Conservation (phyloP, 2,329 filamentous ascomycete species). For the Pseudogymnoascus sp. region DNA sequence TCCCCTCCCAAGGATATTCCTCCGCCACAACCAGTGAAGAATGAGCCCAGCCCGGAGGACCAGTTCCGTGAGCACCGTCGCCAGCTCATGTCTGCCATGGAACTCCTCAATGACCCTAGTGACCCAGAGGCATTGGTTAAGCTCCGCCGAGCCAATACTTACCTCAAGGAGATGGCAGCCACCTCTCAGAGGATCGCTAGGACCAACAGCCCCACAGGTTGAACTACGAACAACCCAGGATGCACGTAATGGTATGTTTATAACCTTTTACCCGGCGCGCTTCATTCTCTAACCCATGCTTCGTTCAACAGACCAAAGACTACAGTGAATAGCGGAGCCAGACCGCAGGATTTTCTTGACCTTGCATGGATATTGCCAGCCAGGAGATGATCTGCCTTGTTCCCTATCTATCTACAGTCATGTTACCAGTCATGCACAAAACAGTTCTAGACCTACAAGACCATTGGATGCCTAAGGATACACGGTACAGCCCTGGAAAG, state of each 20-base stretch:
- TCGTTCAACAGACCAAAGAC: slow-evolving; percentile 3
- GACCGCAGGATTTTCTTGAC: slow-evolving; percentile 9
- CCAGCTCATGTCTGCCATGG: not conserved
- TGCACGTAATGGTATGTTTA: slow-evolving; percentile 5
- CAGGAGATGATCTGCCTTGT: slow-evolving; percentile 4
- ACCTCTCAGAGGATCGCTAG: not conserved
- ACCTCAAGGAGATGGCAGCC: slow-evolving; percentile 7
- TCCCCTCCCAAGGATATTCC: slow-evolving; percentile 1
- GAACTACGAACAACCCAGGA: not conserved
- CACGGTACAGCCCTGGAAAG: slow-evolving; percentile 3
- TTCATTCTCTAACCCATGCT: slow-evolving; percentile 7
- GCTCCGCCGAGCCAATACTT: not conserved
- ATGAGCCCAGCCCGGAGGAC: slow-evolving; percentile 1
- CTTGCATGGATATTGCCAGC: slow-evolving; percentile 10
- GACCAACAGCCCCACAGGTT: slow-evolving; percentile 8
- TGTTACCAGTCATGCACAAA: slow-evolving; percentile 24
- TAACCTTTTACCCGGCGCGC: not conserved
- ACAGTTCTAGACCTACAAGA: slow-evolving; percentile 2
- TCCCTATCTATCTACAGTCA: slow-evolving; percentile 16
- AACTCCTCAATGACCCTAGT: slow-evolving; percentile 7
- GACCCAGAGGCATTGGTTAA: slow-evolving; percentile 2
- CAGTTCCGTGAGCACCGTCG: slow-evolving; percentile 4
- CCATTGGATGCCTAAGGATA: slow-evolving; percentile 16
- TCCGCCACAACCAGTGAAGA: not conserved
- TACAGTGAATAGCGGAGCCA: slow-evolving; percentile 11